These are phyloP conservation scores for Nicotiana obtusifolia DNA, from an alignment of 257 asterid genomes.

Conservation along the genomic window DNA sequence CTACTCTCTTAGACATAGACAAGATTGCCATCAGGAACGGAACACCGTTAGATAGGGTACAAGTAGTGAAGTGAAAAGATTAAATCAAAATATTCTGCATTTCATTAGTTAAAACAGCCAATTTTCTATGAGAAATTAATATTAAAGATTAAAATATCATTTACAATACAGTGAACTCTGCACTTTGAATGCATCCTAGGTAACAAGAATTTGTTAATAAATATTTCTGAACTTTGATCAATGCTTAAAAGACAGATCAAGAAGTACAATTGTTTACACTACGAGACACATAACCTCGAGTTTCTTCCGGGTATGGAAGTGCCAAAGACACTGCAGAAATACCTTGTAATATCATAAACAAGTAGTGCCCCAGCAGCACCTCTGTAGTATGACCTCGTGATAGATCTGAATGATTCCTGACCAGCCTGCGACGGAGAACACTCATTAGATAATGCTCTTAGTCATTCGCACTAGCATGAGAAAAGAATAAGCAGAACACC, in stretches of 20 bases:
- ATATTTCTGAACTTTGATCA: background rate
- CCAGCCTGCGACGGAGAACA: conserved; percentile 49
- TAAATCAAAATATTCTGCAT: background rate
- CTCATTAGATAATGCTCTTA: background rate
- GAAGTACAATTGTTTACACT: background rate
- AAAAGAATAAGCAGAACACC: background rate
- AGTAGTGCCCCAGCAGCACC: conserved; percentile 89
- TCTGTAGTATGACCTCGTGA: conserved; percentile 77
- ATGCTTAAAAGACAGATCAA: background rate
- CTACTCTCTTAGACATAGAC: background rate
- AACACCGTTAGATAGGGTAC: background rate
- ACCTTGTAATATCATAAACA: conserved; percentile 84
- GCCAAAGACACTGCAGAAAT: conserved; percentile 10
- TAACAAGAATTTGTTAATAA: background rate
- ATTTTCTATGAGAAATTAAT: background rate
- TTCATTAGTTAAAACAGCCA: background rate
- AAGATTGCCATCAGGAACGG: background rate
- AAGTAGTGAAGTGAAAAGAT: background rate
- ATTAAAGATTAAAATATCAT: background rate
- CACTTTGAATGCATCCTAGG: background rate
- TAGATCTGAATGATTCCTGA: conserved; percentile 76
- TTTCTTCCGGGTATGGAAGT: background rate
- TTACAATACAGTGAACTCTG: background rate
- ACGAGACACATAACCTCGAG: background rate
- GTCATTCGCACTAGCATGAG: background rate